Base-by-base conservation (phyloP, 1,284 basidiomycete genomes). In the Amylostereum areolatum region DNA sequence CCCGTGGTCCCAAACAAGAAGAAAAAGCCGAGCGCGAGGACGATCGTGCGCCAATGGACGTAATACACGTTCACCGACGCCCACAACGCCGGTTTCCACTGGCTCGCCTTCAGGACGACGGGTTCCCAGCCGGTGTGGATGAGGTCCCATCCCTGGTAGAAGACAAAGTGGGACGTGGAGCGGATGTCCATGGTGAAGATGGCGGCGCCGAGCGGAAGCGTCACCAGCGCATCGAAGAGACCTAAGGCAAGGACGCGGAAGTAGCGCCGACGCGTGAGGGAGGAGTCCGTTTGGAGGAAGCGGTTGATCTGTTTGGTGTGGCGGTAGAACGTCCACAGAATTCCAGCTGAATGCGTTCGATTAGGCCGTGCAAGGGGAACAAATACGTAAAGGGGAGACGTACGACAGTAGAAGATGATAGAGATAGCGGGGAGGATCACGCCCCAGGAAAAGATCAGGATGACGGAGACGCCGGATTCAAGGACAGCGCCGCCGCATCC, bases 91-190 rank as follows among this genome's bases (percentile, higher is more conserved):
- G 8, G 7, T 4, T 28, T 43, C 25, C 12, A 7, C 6, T 25
- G 25, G 41, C 12, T 28, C 4, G 8, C 4, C 7, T 7, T 8
- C 8, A 18, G 18, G 18, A 10, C 28, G 7, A 7, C 7, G 8
- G 41, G 41, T 11, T 18, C 25, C 41, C 41, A 43, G 7, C 30
- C 12, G 25, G 18, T 29, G 25, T 43, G 41, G n/a, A 43, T 8
- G 41, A 43, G 12, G 25, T 43, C 7, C 41, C 41, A 43, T 43
- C 41, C 41, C 8, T 24, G 41, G n/a, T 43, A 43, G 41, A 43
- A 43, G 9, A n/a, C 8, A 25, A 18, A 7, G 7, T 25, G 37
- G 7, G 37, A 18, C 5, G 12, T n/a, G n/a, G 37, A n/a, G 12
- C n/a, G n/a, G 5, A 39, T 6, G 27, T 8, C 6, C n/a, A 39